A percentile compares a stretch with the other conserved stretches of the same genome.
Conservation (phyloP, 2,329 filamentous ascomycete genomes). For the Fusarium agapanthi region DNA sequence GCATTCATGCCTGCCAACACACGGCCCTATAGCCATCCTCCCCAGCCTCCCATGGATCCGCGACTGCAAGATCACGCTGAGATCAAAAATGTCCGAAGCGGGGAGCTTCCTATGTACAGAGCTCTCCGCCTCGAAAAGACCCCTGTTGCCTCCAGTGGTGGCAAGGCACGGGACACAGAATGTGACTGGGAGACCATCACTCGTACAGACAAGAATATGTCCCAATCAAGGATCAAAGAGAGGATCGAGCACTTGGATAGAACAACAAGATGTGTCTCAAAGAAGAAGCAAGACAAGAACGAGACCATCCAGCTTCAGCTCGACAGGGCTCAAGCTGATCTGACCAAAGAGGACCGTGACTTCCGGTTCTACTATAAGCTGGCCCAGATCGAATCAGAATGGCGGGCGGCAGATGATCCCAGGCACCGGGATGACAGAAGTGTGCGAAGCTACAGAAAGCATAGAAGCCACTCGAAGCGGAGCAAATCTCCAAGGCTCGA, state of each 20-base stretch:
- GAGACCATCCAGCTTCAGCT: constrained; percentile 53
- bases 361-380: constrained; percentile 52
- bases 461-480: constrained; percentile 10
- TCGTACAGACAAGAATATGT: constrained; percentile 46
- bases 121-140: constrained; percentile 55
- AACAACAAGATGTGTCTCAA: constrained; percentile 42
- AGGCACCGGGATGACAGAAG: constrained; percentile 33
- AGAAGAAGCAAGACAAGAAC: constrained; percentile 52
- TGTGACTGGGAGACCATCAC: constrained; percentile 54
- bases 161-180: constrained; percentile 46
- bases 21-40: constrained; percentile 13
- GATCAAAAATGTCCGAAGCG: constrained; percentile 50
- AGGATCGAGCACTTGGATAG: constrained; percentile 51
- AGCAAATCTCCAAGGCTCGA: constrained; percentile 47
- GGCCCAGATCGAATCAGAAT: constrained; percentile 55
- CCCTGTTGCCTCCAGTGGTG: constrained; percentile 45
- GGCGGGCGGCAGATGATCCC: constrained; percentile 41
- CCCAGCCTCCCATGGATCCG: constrained; percentile 28
- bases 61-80: constrained; percentile 28
- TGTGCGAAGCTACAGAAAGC: constrained; percentile 32
- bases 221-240: constrained; percentile 48
- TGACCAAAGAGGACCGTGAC: constrained; percentile 50
- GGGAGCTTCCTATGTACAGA: constrained; percentile 49
- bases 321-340: constrained; percentile 48
- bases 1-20: constrained; percentile 3